Conservation (phyloP, 129 eudicot genomes). For the Calendula officinalis region DNA sequence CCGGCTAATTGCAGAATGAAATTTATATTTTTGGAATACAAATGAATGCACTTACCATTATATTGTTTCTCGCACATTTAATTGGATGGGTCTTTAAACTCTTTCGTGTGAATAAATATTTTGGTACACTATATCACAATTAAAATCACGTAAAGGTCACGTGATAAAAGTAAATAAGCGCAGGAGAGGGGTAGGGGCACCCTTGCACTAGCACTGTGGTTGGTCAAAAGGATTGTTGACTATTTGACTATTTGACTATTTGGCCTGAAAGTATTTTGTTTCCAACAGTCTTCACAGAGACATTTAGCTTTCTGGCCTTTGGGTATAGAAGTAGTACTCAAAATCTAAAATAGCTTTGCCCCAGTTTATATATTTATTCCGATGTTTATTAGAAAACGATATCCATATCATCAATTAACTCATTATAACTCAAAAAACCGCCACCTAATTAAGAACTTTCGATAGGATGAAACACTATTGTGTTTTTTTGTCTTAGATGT, state of each 20-base stretch:
- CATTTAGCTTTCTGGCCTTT: conserved; percentile 10
- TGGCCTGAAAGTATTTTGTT: conserved; percentile 20
- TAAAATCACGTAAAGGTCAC: conserved; percentile 29
- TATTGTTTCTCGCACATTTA: conserved; percentile 10
- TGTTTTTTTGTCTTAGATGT: too few species aligned
- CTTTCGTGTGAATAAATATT: conserved; percentile 20
- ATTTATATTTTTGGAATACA: neutral
- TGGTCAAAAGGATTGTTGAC: conserved; percentile 33
- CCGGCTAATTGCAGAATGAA: neutral
- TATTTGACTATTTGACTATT: conserved; percentile 34
- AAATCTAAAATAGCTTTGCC: too few species aligned
- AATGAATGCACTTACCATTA: conserved; percentile 3
- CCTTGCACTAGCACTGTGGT: conserved; percentile 5
- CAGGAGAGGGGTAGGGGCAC: conserved; percentile 35
- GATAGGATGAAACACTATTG: too few species aligned
- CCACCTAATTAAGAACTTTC: too few species aligned
- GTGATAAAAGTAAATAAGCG: conserved; percentile 32
- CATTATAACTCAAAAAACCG: too few species aligned
- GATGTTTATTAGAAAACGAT: too few species aligned
- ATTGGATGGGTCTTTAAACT: conserved; percentile 1
- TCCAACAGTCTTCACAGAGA: conserved; percentile 18
- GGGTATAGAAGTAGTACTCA: too few species aligned
- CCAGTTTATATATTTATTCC: too few species aligned
- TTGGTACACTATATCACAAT: conserved; percentile 10
- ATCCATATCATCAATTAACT: too few species aligned